Evolutionary conservation across 352 stramenopile genomes (phyloP).

Genomic region (Pythium aristosporum): DNA sequence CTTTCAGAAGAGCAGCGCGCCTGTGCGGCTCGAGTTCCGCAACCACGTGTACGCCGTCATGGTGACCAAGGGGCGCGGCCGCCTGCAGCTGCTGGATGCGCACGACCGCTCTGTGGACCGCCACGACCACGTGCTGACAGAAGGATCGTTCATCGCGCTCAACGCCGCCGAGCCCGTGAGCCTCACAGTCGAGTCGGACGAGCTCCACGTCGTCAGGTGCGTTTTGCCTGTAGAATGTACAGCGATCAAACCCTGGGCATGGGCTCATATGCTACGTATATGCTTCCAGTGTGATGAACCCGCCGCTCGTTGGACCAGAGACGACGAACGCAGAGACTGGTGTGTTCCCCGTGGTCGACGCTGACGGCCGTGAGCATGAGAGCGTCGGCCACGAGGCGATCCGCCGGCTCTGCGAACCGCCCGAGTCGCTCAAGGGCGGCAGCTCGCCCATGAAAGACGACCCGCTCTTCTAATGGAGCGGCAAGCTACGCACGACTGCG

Average conservation of each 20-base stretch:
- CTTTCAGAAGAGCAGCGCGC: conserved; percentile 41
- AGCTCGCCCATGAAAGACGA: conserved; percentile 82
- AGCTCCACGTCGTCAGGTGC: conserved; percentile 68
- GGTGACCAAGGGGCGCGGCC: conserved; percentile 56
- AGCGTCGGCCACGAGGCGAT: conserved; percentile 49
- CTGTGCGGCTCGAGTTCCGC: conserved; percentile 61
- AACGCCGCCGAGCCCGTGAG: conserved; percentile 55
- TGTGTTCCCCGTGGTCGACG: conserved; percentile 71
- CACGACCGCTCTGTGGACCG: conserved; percentile 34
- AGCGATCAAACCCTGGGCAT: neutral
- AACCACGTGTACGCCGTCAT: conserved; percentile 79
- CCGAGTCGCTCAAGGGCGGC: conserved; percentile 72
- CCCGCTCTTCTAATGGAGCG: conserved; percentile 55
- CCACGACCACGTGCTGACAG: conserved; percentile 37
- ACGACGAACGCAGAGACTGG: conserved; percentile 41
- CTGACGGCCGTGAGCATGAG: conserved; percentile 59
- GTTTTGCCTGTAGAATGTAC: neutral
- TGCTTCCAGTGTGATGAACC: conserved; percentile 68
- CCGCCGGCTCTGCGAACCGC: conserved; percentile 64
- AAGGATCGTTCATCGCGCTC: conserved; percentile 61
- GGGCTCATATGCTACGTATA: neutral
- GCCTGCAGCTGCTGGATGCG: conserved; percentile 52
- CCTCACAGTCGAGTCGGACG: conserved; percentile 54
- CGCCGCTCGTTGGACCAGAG: conserved; percentile 60
- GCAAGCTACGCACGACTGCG: neutral